Base-by-base conservation (phyloP, 2,329 filamentous ascomycete genomes). In the Phymatotrichopsis omnivora region DNA sequence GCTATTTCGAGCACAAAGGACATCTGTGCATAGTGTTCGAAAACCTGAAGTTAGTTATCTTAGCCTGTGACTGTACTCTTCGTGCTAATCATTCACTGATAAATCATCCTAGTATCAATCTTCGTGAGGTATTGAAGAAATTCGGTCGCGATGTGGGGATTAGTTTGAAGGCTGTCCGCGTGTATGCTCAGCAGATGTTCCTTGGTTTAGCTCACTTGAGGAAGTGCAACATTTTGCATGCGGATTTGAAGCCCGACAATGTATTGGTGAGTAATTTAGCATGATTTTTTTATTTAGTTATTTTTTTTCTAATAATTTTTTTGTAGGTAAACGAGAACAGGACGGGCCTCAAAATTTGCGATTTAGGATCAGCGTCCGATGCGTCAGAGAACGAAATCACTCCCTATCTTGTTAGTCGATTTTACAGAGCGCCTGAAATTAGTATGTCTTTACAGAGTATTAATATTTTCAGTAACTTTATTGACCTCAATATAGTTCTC, bases 1-100 rank as follows among this genome's bases (percentile, higher is more conserved):
- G 85, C 30, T 75, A 80, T 29, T 98, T 98, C 60, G 87, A 94
- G 59, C 87, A 94, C 68, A 93, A 93, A 62, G 82, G 82, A 1
- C 91, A 98, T 67, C 67, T 98, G 36, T 98, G 91, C 65, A 86
- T 98, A 73, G 85, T 87, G 0, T 98, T 98, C 64, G 91, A 98
- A 65, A 91, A 93, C 62, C 71, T 98, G 55, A 82, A 62, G 47
- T 66, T 62, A 34, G 43, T 32, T 23, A 14, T 25, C 23, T 16
- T 33, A 17, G 27, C 34, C 7, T 30, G 14, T 34, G 10, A 20
- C 19, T 29, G 23, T 24, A 11, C 32, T 17, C n/a, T 28, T 28
- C 8, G 16, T 14, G n/a, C n/a, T n/a, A n/a, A n/a, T n/a, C n/a
- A n/a, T n/a, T n/a, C n/a, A n/a, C n/a, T n/a, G n/a, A n/a, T n/a